These are phyloP conservation scores for Knufia fluminis DNA, from an alignment of 2,329 filamentous ascomycete genomes.

Conservation along the genomic window DNA sequence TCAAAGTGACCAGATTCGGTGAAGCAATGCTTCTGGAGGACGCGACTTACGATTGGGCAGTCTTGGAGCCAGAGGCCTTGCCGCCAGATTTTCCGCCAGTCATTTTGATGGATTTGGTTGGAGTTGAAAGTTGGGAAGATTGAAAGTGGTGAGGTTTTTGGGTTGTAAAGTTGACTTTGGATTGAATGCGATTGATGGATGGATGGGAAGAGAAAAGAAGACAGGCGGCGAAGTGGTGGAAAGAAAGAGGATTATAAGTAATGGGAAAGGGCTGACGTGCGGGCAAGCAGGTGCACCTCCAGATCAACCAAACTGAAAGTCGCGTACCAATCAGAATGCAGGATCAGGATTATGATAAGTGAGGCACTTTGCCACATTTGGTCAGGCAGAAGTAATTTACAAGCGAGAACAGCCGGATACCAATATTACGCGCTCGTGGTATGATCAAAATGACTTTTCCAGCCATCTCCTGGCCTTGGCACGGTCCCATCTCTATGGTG, in stretches of 20 bases:
- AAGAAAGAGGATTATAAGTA: conserved; percentile 35
- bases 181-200: conserved; percentile 23
- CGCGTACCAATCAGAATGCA: conserved; percentile 18
- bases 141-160: conserved; percentile 23
- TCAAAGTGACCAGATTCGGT: conserved; percentile 24
- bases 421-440: conserved; percentile 1
- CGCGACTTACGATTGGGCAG: conserved; percentile 89
- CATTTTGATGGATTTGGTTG: conserved; percentile 63
- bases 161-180: conserved; percentile 21
- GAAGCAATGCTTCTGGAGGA: conserved; percentile 5
- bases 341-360: conserved; percentile 2
- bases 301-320: conserved; percentile 42
- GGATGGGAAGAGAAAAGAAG: conserved; percentile 26
- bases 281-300: conserved; percentile 29
- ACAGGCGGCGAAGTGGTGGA: conserved; percentile 26
- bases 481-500: conserved; percentile 4
- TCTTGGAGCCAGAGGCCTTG: conserved; percentile 99
- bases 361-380: conserved; percentile 6
- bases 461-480: conserved; percentile 7
- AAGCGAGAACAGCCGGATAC: not conserved
- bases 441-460: conserved; percentile 12
- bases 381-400: not conserved
- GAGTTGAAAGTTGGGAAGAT: conserved; percentile 32
- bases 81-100: conserved; percentile 99
- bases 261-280: conserved; percentile 36